Evolutionary conservation across 257 asterid species (phyloP), one percentile per base, ranked within the genome.

Genomic region (Salvia hispanica): DNA sequence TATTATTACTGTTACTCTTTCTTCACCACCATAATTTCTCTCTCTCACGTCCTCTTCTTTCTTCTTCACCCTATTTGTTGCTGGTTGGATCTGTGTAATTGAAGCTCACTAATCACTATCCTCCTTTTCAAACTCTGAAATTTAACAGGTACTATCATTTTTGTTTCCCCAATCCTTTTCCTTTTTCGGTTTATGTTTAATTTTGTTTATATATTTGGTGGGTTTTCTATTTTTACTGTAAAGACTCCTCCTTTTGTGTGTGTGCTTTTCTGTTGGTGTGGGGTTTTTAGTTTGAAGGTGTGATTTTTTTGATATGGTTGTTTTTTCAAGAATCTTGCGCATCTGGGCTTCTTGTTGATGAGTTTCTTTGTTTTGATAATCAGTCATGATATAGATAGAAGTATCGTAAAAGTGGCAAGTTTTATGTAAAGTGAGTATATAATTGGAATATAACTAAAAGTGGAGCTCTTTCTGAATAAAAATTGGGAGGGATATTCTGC

Each of bases 21-120:
- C 50, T 69, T 51, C 40, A 77, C 45, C 21, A 37, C 76, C 47
- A 21, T 51, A 53, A 43, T 37, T 48, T 34, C 10, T 79, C 67
- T 40, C 71, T 44, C 73, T 78, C 78, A 63, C 73, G 44, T 72
- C 53, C 31, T 59, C 69, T 28, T 73, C 74, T 57, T 72, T 59
- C 33, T 65, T 47, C 37, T 7, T 66, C 45, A 18, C n/a, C 15
- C 5, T 3, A 40, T 2, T 4, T 46, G 36, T 16, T 18, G 14
- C 15, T 15, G 10, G 7, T 52, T 48, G 64, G 51, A 44, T 25
- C 58, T 33, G 3, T 63, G 18, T 31, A 42, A 64, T 53, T 68
- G 65, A 56, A 42, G 55, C 52, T 53, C 36, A 25, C 9, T 13
- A 57, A 46, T 53, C 36, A 25, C 9, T 13, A 57, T 40, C 61